These are phyloP conservation scores for Colletotrichum salicis DNA, from an alignment of 2,329 filamentous ascomycete species.

Conservation along the genomic window DNA sequence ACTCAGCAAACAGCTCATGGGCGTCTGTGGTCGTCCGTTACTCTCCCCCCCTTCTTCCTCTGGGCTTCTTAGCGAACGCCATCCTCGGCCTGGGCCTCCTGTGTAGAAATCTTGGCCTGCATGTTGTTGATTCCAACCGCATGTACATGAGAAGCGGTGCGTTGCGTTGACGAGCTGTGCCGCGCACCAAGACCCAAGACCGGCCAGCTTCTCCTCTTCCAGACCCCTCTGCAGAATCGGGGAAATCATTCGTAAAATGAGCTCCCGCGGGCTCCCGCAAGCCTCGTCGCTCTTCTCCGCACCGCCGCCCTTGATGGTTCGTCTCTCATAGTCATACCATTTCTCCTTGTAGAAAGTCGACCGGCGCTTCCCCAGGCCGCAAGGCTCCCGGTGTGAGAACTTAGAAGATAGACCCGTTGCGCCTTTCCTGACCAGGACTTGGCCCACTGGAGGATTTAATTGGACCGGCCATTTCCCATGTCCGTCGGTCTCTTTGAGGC, in stretches of 20 bases:
- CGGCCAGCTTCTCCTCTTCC: constrained; percentile 5
- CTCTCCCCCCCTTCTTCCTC: background rate
- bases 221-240: constrained; percentile 9
- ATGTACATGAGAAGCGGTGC: constrained; percentile 7
- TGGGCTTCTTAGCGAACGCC: constrained; percentile 5
- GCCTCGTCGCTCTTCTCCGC: constrained; percentile 13
- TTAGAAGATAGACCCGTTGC: constrained; percentile 10
- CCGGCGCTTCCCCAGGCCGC: constrained; percentile 1
- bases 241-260: constrained; percentile 18
- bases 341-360: background rate
- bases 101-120: constrained; percentile 30
- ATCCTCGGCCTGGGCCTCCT: constrained; percentile 23
- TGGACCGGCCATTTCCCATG: background rate
- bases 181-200: constrained; percentile 3
- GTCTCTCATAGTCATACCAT: background rate
- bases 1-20: constrained; percentile 9
- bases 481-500: background rate
- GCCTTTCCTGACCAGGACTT: constrained; percentile 12
- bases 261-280: constrained; percentile 6
- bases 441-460: constrained; percentile 17
- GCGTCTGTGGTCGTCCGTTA: constrained; percentile 1
- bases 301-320: background rate
- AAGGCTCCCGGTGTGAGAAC: constrained; percentile 13
- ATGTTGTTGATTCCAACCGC: constrained; percentile 14
- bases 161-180: background rate